Conservation (phyloP, 768 basidiomycete species). For the Termitomyces sp. region DNA sequence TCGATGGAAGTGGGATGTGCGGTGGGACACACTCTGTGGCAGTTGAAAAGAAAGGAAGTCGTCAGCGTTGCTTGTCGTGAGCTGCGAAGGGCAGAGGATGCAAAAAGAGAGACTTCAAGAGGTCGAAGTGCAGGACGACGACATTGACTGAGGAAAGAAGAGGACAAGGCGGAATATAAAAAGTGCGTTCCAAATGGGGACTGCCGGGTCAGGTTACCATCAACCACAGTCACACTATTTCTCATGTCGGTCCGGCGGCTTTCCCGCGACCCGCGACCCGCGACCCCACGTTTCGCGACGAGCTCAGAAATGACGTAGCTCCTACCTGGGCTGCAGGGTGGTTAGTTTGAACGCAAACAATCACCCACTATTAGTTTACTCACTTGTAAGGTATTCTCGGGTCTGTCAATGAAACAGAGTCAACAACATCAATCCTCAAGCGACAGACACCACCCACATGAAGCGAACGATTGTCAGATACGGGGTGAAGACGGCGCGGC, state of each 20-base stretch:
- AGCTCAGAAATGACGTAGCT: slow-evolving; percentile 18
- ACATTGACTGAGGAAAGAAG: slow-evolving; percentile 19
- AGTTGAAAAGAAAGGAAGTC: slow-evolving; percentile 24
- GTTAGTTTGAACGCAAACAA: not conserved
- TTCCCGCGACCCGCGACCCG: slow-evolving; percentile 29
- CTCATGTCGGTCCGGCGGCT: slow-evolving; percentile 14
- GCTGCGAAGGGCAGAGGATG: slow-evolving; percentile 19
- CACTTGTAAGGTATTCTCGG: not conserved
- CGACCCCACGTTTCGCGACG: slow-evolving; percentile 37
- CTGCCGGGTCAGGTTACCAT: slow-evolving; percentile 17
- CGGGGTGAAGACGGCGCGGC: slow-evolving; percentile 12
- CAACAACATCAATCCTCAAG: not conserved
- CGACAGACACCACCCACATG: slow-evolving; percentile 9
- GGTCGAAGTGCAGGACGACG: slow-evolving; percentile 17
- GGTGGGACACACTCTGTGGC: slow-evolving; percentile 15
- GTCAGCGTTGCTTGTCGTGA: slow-evolving; percentile 44
- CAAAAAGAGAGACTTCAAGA: slow-evolving; percentile 10
- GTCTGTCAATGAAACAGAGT: not conserved
- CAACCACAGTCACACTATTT: slow-evolving; percentile 13
- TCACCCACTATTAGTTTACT: not conserved
- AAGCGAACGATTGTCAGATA: slow-evolving; percentile 18
- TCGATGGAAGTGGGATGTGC: slow-evolving; percentile 11
- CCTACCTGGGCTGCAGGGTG: slow-evolving; percentile 4
- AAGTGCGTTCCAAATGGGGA: slow-evolving; percentile 16
- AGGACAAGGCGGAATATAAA: slow-evolving; percentile 19